Evolutionary conservation across 2,329 filamentous ascomycete genomes (phyloP), one percentile per base, ranked within the genome.

Genomic region (Lecanicillium sp.): DNA sequence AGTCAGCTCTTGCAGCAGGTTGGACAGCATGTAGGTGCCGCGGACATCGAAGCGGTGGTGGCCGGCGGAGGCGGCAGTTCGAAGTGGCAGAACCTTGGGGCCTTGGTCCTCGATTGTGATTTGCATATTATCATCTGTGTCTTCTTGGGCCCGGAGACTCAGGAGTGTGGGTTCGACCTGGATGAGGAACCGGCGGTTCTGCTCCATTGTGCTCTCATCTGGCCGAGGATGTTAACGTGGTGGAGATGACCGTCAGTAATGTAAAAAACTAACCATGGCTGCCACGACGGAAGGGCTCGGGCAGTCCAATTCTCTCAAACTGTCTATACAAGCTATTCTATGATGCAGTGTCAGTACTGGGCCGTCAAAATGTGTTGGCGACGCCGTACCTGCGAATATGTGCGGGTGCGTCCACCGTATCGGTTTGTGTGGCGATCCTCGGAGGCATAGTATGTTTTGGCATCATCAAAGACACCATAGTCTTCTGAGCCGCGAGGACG

Each of bases 101-200:
- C 92, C 92, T 47, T 78, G 76, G 64, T 98, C 92, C 56, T 97
- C 92, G 52, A 97, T 94, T 20, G 92, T 98, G 59, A 98, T 98
- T 61, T 97, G 89, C 72, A 87, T 86, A 61, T 98, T 96, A 41
- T 77, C 72, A 62, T 98, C 89, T 20, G 89, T 94, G 56, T 98
- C 92, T 61, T 98, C 92, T 49, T 90, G 84, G 28, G 79, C 77
- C 45, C 87, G 72, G 32, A 98, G 71, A 43, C 77, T 81, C 55
- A 88, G 74, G 41, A 95, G 72, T 1, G 89, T 96, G 17, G 78
- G 70, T 35, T 94, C 84, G 52, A 97, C 89, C 51, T 92, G 77
- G 58, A 97, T 80, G 28, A 94, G 73, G 61, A 94, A 95, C 49
- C 82, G 83, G 44, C 87, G 84, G 42, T 63, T 60, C 41, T 84